Evolutionary conservation across 345 rosid genomes (phyloP), one percentile per base, ranked within the genome.

Genomic region (Sonneratia alba): DNA sequence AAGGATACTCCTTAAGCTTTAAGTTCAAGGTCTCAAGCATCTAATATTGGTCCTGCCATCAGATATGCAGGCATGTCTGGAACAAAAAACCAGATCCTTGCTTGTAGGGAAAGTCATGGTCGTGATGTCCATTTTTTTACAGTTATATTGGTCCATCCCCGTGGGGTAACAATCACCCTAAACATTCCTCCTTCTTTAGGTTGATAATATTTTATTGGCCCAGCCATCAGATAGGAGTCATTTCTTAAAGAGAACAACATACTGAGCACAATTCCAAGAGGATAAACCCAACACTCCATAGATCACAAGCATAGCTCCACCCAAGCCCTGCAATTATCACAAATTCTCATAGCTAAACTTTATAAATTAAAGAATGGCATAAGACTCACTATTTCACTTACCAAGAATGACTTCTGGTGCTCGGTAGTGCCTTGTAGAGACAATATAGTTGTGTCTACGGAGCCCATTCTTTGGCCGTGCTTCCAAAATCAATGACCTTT

Each of bases 371-470:
- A 62, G 37, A 32, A 62, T 62, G 18, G 27, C 15, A 10, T 34
- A 32, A 24, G 38, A 16, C 66, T 7, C 49, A 47, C 14, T 47
- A 12, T 11, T 32, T 56, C 15, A 38, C 42, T 67, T 77, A 89
- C 91, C 91, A 63, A 88, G 87, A 71, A 87, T 87, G 83, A 88
- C 89, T 76, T 88, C 91, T 4, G 93, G 93, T n/a, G 91, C 89
- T 42, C 91, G 88, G 69, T 88, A 88, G 76, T 88, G 93, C 79
- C 91, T 75, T 7, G 91, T 88, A 22, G 91, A 88, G 67, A 87
- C 91, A 74, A 88, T 82, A 48, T 85, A 85, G 71, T 79, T 87
- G 83, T 82, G 89, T 47, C 76, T 81, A 75, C 81, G 86, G 72
- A 76, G 82, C 34, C 85, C 93, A 79, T 79, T 79, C n/a, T n/a